Percentiles rank a stretch among this genome's conserved stretches.
Evolutionary conservation across 208 protist species (phyloP).

Genomic region (Acanthamoeba lenticulata): DNA sequence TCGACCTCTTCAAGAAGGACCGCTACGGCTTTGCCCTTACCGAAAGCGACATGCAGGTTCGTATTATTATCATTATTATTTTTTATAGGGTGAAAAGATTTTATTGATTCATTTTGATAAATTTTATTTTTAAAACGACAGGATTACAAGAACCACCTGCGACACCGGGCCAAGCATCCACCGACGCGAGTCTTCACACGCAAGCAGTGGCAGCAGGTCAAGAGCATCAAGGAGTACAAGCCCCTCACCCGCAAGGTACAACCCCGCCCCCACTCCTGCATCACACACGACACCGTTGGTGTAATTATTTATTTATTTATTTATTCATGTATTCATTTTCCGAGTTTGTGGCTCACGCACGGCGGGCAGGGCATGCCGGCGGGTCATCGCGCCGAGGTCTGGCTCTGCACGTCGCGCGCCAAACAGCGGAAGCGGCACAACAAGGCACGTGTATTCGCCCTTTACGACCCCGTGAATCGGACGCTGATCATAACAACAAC

Average conservation of each 20-base stretch:
- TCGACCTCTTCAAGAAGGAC: conserved; percentile 56
- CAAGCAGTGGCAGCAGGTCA: conserved; percentile 19
- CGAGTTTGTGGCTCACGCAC: not conserved
- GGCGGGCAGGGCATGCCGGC: not conserved
- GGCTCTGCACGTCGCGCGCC: conserved; percentile 46
- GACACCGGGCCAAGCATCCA: not conserved
- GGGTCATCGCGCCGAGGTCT: conserved; percentile 43
- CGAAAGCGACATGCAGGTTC: conserved; percentile 34
- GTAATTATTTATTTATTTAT: not conserved
- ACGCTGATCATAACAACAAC: not conserved
- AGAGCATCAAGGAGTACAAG: conserved; percentile 39
- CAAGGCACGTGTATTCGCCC: not conserved
- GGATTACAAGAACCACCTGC: conserved; percentile 19
- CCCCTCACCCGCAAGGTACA: conserved; percentile 28
- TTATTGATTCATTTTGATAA: no score
- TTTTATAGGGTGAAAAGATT: no score
- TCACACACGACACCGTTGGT: not conserved
- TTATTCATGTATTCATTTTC: not conserved
- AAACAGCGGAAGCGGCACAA: conserved; percentile 37
- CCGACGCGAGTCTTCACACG: not conserved
- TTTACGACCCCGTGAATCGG: not conserved
- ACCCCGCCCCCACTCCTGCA: not conserved
- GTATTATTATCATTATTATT: no score
- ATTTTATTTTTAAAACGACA: not conserved
- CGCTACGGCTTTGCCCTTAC: conserved; percentile 22